phyloP scores from a whole-genome alignment of 176 grass and related monocot genomes.

The Carex myosuroides region DNA sequence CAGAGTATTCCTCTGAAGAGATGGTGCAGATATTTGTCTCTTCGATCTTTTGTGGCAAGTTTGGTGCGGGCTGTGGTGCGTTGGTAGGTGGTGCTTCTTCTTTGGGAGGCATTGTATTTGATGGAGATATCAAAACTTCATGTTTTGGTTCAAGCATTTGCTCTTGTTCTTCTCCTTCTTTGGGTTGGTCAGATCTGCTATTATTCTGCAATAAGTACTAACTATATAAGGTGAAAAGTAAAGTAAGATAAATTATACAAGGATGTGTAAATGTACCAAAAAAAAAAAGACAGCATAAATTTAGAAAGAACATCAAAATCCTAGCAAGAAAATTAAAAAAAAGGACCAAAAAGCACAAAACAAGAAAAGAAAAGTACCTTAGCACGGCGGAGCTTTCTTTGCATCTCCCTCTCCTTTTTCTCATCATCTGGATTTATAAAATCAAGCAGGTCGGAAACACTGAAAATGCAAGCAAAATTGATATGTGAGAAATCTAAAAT shows the following conservation, averaged over 20 bases:
- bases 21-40: conserved; percentile 9
- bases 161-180: conserved; percentile 39
- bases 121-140: conserved; percentile 2
- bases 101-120: neutral
- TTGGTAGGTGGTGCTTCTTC: neutral
- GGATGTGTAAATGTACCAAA: neutral
- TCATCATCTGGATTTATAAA: conserved; percentile 95
- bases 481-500: neutral
- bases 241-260: conserved; percentile 28
- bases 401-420: conserved; percentile 76
- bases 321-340: neutral
- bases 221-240: conserved; percentile 41
- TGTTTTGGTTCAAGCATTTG: neutral
- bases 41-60: neutral
- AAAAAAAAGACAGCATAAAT: neutral
- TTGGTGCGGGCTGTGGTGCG: neutral
- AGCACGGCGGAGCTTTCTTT: conserved; percentile 65
- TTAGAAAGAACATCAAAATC: neutral
- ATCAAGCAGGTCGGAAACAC: conserved; percentile 98
- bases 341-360: neutral
- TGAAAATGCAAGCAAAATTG: conserved; percentile 42
- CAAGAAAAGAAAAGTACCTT: conserved; percentile 42
- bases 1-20: conserved; percentile 85
- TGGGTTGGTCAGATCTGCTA: conserved; percentile 57
- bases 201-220: conserved; percentile 77